phyloP scores from a whole-genome alignment of 1,284 basidiomycete genomes.

The Laetiporus sulphureus region DNA sequence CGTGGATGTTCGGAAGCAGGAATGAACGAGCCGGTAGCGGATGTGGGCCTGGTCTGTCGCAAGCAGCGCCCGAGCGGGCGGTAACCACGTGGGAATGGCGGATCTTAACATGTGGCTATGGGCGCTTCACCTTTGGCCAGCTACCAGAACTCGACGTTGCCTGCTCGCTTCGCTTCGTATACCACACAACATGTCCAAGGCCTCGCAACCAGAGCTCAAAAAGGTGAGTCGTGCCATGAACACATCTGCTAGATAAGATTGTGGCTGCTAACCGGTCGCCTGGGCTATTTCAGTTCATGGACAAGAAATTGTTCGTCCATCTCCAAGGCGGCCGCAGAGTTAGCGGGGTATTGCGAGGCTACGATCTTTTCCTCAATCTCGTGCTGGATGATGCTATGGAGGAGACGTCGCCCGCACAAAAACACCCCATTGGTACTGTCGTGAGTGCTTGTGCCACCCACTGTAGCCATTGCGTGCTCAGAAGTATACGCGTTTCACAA shows the following conservation, averaged over 20 bases:
- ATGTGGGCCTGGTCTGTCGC: neutral
- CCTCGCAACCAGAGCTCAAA: slow-evolving; percentile 90
- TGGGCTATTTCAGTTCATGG: slow-evolving; percentile 78
- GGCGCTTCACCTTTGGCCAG: too few species aligned
- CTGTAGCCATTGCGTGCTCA: slow-evolving; percentile 8
- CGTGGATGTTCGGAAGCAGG: neutral
- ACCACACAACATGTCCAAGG: slow-evolving; percentile 68
- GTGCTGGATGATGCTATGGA: slow-evolving; percentile 95
- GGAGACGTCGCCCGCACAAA: slow-evolving; percentile 86
- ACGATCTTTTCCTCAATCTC: slow-evolving; percentile 98
- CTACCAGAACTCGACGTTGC: too few species aligned
- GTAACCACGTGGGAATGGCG: neutral
- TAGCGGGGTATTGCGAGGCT: slow-evolving; percentile 92
- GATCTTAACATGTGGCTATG: neutral
- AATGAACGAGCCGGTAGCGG: neutral
- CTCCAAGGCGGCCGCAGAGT: slow-evolving; percentile 96
- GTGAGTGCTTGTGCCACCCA: slow-evolving; percentile 45
- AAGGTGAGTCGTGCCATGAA: slow-evolving; percentile 48
- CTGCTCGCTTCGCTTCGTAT: slow-evolving; percentile 6
- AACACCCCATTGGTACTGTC: slow-evolving; percentile 84
- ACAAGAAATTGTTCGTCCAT: slow-evolving; percentile 94
- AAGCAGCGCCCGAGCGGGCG: neutral
- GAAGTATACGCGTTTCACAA: too few species aligned
- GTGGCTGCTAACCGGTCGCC: neutral
- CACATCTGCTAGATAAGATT: neutral